Evolutionary conservation across 768 basidiomycete genomes (phyloP), one percentile per base, ranked within the genome.

Genomic region (Phylloporus sp.): DNA sequence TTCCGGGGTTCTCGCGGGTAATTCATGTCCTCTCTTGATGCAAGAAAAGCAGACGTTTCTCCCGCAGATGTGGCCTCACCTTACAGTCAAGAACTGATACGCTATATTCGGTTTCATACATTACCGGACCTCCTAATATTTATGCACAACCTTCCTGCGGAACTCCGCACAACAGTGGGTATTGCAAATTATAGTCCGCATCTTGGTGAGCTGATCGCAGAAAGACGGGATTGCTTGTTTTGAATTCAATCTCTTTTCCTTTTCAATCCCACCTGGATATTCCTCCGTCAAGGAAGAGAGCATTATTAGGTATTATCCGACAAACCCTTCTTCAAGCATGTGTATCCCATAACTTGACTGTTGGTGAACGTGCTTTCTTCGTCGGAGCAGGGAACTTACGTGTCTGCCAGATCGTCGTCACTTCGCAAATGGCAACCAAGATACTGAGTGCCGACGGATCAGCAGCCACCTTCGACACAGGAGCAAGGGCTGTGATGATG

Each of bases 341-440:
- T 42, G 66, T 73, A 23, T 62, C 74, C 8, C 69, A 69, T 39
- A 72, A 70, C 36, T 45, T 84, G 42, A 75, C 81, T 18, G 84
- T 83, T 56, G 46, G 65, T 49, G 34, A 40, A 40, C 36, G 28
- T 42, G 8, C 27, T 44, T 43, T 40, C 13, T 15, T 24, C 37
- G 21, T 46, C 43, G 26, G 36, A 29, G 37, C 15, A 44, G 38
- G 36, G 23, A 28, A 26, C 44, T 50, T 54, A 37, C 44, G 53
- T 42, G 23, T 26, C 22, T 26, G 38, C 44, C 42, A 80, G 78
- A 66, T 78, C 37, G 71, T 86, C 37, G 69, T 75, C 27, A 86
- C 84, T 3, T 81, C 80, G 20, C 85, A 89, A 59, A 69, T 89
- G 53, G 74, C 82, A 13, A 87, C 82, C 0, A 88, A 82, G 58